phyloP scores from a whole-genome alignment of 768 basidiomycete species.

The Kwoniella sp. region DNA sequence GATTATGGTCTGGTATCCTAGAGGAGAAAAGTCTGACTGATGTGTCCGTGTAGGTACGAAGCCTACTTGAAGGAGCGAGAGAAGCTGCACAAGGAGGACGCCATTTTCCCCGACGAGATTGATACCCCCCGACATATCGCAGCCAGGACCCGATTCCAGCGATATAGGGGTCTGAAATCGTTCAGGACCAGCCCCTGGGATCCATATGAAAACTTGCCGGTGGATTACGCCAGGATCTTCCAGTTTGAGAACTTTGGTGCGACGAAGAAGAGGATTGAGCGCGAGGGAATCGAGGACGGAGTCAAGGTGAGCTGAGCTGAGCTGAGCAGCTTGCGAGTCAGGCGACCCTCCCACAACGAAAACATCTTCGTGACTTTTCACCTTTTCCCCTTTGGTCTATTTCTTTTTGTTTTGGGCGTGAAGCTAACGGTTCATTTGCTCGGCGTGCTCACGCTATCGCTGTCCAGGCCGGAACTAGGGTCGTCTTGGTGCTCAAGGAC shows the following conservation, averaged over 20 bases:
- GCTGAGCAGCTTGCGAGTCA: background rate
- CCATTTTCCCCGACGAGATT: constrained; percentile 91
- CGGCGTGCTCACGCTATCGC: too few species aligned
- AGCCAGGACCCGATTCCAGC: constrained; percentile 80
- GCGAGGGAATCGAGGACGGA: constrained; percentile 60
- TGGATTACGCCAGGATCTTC: constrained; percentile 93
- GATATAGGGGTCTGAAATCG: constrained; percentile 85
- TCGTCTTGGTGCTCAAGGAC: constrained; percentile 73
- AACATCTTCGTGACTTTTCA: too few species aligned
- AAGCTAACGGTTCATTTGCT: background rate
- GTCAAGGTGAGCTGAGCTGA: constrained; percentile 66
- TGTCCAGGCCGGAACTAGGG: constrained; percentile 74
- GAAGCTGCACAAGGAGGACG: constrained; percentile 69
- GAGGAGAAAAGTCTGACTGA: background rate
- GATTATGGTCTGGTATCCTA: background rate
- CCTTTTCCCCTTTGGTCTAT: too few species aligned
- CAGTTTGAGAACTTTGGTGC: constrained; percentile 93
- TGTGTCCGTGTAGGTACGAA: constrained; percentile 57
- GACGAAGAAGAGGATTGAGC: constrained; percentile 70
- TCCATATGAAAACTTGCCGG: constrained; percentile 89
- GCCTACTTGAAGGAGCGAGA: constrained; percentile 53
- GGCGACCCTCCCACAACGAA: background rate
- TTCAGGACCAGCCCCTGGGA: constrained; percentile 98
- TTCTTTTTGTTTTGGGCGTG: too few species aligned
- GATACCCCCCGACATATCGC: constrained; percentile 86